Evolutionary conservation across 176 grass and related monocot genomes (phyloP).

Genomic region (Triticum aestivum): DNA sequence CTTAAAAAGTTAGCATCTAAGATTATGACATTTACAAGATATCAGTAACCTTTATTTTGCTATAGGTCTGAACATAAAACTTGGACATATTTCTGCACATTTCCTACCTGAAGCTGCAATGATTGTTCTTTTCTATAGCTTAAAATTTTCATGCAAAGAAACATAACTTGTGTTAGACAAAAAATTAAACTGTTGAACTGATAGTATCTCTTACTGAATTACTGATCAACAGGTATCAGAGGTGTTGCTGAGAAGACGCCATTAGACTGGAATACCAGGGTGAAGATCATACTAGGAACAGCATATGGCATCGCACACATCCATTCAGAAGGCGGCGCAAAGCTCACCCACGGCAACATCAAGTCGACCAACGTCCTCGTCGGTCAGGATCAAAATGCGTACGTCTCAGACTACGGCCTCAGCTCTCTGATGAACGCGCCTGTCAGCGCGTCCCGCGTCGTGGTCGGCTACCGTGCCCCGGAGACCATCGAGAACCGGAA

Average conservation of each 20-base stretch:
- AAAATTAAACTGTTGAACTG: neutral
- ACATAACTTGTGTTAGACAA: neutral
- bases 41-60: neutral
- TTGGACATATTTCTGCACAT: neutral
- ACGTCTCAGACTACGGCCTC: constrained; percentile 78
- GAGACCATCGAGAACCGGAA: constrained; percentile 78
- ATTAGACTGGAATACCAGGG: constrained; percentile 79
- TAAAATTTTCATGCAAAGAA: neutral
- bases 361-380: constrained; percentile 90
- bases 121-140: neutral
- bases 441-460: constrained; percentile 50
- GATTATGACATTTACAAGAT: neutral
- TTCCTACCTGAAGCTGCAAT: constrained; percentile 16
- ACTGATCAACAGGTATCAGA: constrained; percentile 48
- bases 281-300: constrained; percentile 77
- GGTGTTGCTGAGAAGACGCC: constrained; percentile 51
- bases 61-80: neutral
- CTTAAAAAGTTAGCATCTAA: neutral
- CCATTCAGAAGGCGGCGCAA: constrained; percentile 69
- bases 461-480: constrained; percentile 81
- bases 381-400: constrained; percentile 55
- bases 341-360: constrained; percentile 87
- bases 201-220: neutral
- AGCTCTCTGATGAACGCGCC: constrained; percentile 54
- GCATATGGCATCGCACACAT: constrained; percentile 72